Percentiles rank a stretch among this genome's conserved stretches.
phyloP scores from a whole-genome alignment of 768 basidiomycete species.

The Trametes cinnabarina region DNA sequence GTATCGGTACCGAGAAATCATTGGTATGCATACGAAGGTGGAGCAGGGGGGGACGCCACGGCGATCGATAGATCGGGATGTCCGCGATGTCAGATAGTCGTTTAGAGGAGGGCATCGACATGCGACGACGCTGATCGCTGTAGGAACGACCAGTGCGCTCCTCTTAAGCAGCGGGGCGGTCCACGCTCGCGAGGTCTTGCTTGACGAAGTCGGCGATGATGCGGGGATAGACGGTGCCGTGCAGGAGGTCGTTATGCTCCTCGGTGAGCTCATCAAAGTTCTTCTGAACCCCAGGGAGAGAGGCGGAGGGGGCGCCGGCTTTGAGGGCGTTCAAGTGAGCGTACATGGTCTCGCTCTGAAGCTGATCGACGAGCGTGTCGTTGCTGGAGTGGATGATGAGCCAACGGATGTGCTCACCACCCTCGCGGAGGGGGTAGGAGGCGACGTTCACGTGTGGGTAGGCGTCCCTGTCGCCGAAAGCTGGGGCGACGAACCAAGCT shows the following conservation, averaged over 20 bases:
- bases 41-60: not conserved
- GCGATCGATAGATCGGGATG: not conserved
- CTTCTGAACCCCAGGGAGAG: not conserved
- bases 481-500: slow-evolving; percentile 62
- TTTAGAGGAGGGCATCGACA: too few relatives aligned
- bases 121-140: too few relatives aligned
- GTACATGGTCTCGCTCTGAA: slow-evolving; percentile 63
- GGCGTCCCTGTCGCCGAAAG: slow-evolving; percentile 53
- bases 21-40: too few relatives aligned
- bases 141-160: too few relatives aligned
- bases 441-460: slow-evolving; percentile 51
- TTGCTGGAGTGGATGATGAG: slow-evolving; percentile 71
- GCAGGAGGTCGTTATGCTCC: slow-evolving; percentile 19
- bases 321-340: slow-evolving; percentile 43
- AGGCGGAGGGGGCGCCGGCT: not conserved
- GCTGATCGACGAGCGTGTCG: slow-evolving; percentile 63
- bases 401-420: slow-evolving; percentile 50
- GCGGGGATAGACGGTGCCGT: slow-evolving; percentile 18
- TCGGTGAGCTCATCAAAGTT: slow-evolving; percentile 18
- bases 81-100: not conserved
- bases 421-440: slow-evolving; percentile 37
- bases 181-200: not conserved
- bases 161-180: not conserved
- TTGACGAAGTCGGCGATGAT: slow-evolving; percentile 19
- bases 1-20: too few relatives aligned